phyloP scores from a whole-genome alignment of 805 yeast genomes.

The Diddensiella transvaalensis region DNA sequence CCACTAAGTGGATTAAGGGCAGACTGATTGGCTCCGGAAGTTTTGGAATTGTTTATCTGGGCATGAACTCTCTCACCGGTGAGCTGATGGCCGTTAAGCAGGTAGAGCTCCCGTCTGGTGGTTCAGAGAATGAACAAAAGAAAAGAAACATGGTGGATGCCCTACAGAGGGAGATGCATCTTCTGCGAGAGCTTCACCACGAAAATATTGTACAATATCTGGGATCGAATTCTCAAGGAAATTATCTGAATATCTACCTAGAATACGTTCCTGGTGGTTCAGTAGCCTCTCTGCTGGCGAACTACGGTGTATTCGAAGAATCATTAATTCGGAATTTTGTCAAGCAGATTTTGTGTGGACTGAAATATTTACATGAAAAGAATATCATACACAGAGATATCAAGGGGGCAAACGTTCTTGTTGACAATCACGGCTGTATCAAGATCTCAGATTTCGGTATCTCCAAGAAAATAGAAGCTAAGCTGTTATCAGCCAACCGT shows the following conservation, averaged over 20 bases:
- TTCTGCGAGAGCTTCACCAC: slow-evolving; percentile 77
- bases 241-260: slow-evolving; percentile 70
- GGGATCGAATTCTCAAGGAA: slow-evolving; percentile 78
- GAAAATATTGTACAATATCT: slow-evolving; percentile 88
- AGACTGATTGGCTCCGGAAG: slow-evolving; percentile 92
- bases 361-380: slow-evolving; percentile 67
- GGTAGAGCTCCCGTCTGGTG: slow-evolving; percentile 60
- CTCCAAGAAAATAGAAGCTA: slow-evolving; percentile 62
- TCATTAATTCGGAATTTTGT: slow-evolving; percentile 68
- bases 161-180: slow-evolving; percentile 67
- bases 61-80: slow-evolving; percentile 88
- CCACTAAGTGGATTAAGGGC: slow-evolving; percentile 87
- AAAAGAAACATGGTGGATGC: slow-evolving; percentile 69
- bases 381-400: slow-evolving; percentile 83
- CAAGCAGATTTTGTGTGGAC: slow-evolving; percentile 70
- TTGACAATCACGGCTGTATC: slow-evolving; percentile 75
- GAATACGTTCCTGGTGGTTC: slow-evolving; percentile 76
- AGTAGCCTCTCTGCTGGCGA: slow-evolving; percentile 63
- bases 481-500: slow-evolving; percentile 47
- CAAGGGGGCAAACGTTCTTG: slow-evolving; percentile 82
- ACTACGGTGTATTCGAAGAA: slow-evolving; percentile 79
- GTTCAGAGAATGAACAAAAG: slow-evolving; percentile 32
- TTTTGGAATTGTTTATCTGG: slow-evolving; percentile 89
- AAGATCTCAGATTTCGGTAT: slow-evolving; percentile 88
- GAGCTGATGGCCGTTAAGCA: slow-evolving; percentile 97